A percentile compares a stretch with the other conserved stretches of the same genome.
phyloP scores from a whole-genome alignment of 495 filamentous ascomycete species.

The Clavariopsis aquatica region DNA sequence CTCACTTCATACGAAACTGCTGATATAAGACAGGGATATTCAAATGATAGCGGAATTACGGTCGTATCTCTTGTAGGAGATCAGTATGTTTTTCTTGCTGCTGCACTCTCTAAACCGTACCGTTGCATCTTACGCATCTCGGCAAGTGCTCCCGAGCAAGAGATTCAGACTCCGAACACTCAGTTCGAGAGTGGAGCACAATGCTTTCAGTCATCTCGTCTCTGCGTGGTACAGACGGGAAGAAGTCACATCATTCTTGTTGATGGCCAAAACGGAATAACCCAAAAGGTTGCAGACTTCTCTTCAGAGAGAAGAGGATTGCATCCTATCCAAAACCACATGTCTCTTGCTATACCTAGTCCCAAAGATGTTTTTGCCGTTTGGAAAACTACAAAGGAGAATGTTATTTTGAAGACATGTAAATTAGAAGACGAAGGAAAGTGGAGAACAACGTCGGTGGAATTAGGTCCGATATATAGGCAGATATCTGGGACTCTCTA shows the following conservation, averaged over 20 bases:
- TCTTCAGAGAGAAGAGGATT: conserved; percentile 1
- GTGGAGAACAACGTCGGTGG: neutral
- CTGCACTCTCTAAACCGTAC: conserved; percentile 13
- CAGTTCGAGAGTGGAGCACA: neutral
- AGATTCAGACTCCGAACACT: conserved; percentile 3
- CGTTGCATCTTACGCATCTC: neutral
- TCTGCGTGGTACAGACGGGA: conserved; percentile 1
- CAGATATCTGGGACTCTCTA: neutral
- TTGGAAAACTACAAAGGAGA: conserved; percentile 1
- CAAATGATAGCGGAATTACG: conserved; percentile 9
- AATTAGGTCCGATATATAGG: neutral
- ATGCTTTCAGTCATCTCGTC: neutral
- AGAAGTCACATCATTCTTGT: conserved; percentile 8
- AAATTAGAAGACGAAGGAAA: neutral
- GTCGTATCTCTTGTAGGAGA: neutral
- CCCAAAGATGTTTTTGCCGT: neutral
- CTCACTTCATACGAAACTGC: neutral
- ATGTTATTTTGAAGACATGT: conserved; percentile 7
- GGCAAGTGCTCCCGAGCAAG: neutral
- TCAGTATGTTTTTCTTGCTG: conserved; percentile 16
- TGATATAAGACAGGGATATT: conserved; percentile 5
- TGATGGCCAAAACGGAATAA: conserved; percentile 1
- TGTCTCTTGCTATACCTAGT: neutral
- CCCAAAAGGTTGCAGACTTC: conserved; percentile 1
- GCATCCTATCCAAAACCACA: neutral